Evolutionary conservation across 148 eudicot genomes (phyloP).

Genomic region (Vaccinium myrtillus): DNA sequence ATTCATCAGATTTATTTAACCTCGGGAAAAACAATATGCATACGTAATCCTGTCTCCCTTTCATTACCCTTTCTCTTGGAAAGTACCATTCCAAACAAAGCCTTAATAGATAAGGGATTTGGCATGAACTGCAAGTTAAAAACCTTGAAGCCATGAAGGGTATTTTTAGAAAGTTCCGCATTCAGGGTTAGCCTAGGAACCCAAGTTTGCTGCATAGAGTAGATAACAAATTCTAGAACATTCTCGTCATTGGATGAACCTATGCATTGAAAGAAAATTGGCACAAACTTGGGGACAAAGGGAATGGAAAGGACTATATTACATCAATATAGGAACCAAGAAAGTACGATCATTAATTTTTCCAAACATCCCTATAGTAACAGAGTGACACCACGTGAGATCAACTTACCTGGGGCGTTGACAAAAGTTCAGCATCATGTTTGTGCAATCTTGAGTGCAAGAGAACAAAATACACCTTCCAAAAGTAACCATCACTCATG

Average conservation of each 20-base stretch:
- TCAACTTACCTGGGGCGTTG: constrained; percentile 64
- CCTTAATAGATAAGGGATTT: not conserved
- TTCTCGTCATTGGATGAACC: not conserved
- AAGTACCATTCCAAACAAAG: not conserved
- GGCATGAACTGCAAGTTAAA: not conserved
- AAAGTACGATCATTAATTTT: not conserved
- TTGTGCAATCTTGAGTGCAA: constrained; percentile 76
- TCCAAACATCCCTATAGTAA: not conserved
- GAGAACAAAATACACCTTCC: constrained; percentile 91
- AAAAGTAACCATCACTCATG: constrained; percentile 79
- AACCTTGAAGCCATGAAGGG: not conserved
- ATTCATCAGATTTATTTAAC: not conserved
- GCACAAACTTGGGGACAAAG: not conserved
- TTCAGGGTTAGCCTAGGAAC: not conserved
- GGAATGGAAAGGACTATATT: not conserved
- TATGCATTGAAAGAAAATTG: not conserved
- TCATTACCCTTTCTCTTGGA: not conserved
- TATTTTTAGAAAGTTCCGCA: not conserved
- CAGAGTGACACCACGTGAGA: not conserved
- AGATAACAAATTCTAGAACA: not conserved
- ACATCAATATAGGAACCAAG: not conserved
- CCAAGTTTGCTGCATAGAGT: not conserved
- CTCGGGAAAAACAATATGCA: not conserved
- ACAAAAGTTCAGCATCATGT: constrained; percentile 66
- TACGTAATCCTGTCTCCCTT: not conserved